Conservation (phyloP, 2,329 filamentous ascomycete genomes). For the Fusarium sp. region DNA sequence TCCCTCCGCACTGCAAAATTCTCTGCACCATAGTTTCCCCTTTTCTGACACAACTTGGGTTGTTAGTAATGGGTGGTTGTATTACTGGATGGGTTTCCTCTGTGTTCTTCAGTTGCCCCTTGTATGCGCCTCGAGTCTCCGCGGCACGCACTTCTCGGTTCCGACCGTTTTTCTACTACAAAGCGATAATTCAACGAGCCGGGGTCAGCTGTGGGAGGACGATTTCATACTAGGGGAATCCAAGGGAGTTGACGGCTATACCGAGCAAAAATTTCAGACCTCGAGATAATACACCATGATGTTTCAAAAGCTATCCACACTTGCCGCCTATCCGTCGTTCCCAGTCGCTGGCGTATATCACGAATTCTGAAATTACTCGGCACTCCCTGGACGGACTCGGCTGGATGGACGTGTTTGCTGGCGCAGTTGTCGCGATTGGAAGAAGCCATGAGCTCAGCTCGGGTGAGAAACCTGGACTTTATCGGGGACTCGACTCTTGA, state of each 20-base stretch:
- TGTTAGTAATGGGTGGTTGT: conserved; percentile 51
- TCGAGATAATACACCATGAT: conserved; percentile 55
- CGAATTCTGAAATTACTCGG: background rate
- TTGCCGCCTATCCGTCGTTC: background rate
- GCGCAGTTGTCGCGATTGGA: background rate
- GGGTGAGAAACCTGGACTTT: background rate
- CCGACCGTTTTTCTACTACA: conserved; percentile 29
- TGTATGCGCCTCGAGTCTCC: conserved; percentile 41
- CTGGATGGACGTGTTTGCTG: background rate
- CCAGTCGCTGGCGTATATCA: background rate
- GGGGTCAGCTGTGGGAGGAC: conserved; percentile 33
- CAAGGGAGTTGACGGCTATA: conserved; percentile 49
- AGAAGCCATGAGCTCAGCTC: background rate
- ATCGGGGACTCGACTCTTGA: background rate
- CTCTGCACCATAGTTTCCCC: conserved; percentile 51
- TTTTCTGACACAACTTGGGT: conserved; percentile 44
- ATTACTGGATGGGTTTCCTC: conserved; percentile 51
- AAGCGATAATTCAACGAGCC: conserved; percentile 35
- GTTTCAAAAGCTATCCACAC: conserved; percentile 42
- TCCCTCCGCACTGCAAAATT: conserved; percentile 47
- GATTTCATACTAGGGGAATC: conserved; percentile 38
- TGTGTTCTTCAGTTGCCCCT: conserved; percentile 46
- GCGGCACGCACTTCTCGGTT: conserved; percentile 29
- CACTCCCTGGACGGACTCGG: background rate
- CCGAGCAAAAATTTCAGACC: conserved; percentile 49